Conservation (phyloP, 2,329 filamentous ascomycete species). For the Trichoderma arundinaceum region DNA sequence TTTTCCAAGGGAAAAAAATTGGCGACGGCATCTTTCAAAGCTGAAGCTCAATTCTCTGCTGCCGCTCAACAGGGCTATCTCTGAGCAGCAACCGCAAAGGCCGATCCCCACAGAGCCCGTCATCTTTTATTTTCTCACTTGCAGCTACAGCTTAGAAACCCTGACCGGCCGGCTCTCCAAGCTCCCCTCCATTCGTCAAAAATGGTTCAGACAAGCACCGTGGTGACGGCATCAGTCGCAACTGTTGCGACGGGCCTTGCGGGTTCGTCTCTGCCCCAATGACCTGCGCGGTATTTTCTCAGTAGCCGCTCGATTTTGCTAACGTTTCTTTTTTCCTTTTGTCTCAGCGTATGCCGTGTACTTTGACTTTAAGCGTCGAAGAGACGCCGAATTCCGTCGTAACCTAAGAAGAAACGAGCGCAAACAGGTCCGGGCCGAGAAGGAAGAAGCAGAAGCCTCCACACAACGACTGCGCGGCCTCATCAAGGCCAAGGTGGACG, state of each 20-base stretch:
- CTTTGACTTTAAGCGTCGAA: slow-evolving; percentile 71
- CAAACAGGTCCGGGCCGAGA: slow-evolving; percentile 71
- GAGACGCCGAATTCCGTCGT: slow-evolving; percentile 68
- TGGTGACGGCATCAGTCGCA: slow-evolving; percentile 67
- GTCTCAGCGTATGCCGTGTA: slow-evolving; percentile 66
- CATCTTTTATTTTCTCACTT: slow-evolving; percentile 26
- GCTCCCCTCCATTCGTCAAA: slow-evolving; percentile 32
- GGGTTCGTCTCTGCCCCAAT: slow-evolving; percentile 51
- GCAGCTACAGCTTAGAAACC: slow-evolving; percentile 13
- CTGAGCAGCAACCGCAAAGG: slow-evolving; percentile 14
- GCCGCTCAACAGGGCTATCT: not conserved
- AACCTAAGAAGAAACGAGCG: slow-evolving; percentile 76
- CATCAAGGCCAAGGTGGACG: slow-evolving; percentile 77
- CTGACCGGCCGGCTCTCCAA: not conserved
- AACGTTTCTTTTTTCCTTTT: not conserved
- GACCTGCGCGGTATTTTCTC: not conserved
- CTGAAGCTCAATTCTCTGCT: slow-evolving; percentile 24
- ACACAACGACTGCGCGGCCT: slow-evolving; percentile 70
- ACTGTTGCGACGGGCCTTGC: slow-evolving; percentile 64
- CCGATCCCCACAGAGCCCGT: slow-evolving; percentile 14
- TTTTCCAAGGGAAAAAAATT: slow-evolving; percentile 9
- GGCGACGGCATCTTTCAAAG: slow-evolving; percentile 21
- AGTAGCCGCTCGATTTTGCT: slow-evolving; percentile 35
- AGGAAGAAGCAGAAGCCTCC: slow-evolving; percentile 72
- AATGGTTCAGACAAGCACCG: slow-evolving; percentile 58